Evolutionary conservation across 805 yeast genomes (phyloP).

Genomic region (Zygotorulaspora florentina): DNA sequence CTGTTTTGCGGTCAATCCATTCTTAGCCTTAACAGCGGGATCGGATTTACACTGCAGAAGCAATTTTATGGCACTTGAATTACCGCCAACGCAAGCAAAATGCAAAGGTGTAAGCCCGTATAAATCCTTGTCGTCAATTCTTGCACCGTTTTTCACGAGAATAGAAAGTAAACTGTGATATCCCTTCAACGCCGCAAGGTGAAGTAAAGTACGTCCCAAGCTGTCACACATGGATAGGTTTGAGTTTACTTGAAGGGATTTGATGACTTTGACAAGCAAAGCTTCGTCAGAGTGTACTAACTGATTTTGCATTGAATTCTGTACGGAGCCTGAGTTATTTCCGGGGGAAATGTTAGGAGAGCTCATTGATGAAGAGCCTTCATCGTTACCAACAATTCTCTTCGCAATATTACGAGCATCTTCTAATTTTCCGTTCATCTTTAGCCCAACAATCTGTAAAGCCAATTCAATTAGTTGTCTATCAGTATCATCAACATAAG

Average conservation of each 20-base stretch:
- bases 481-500: conserved; percentile 93
- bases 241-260: conserved; percentile 65
- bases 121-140: conserved; percentile 66
- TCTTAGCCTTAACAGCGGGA: conserved; percentile 46
- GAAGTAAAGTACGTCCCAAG: conserved; percentile 86
- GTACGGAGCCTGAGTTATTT: conserved; percentile 7
- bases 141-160: conserved; percentile 61
- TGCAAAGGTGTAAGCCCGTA: conserved; percentile 87
- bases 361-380: conserved; percentile 26
- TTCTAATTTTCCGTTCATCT: conserved; percentile 93
- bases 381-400: conserved; percentile 67
- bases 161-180: conserved; percentile 57
- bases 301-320: conserved; percentile 5
- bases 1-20: conserved; percentile 42
- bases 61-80: conserved; percentile 58
- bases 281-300: conserved; percentile 36
- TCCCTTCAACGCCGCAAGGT: conserved; percentile 76
- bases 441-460: conserved; percentile 90
- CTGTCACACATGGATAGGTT: conserved; percentile 77
- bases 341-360: conserved; percentile 15
- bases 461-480: conserved; percentile 92
- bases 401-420: conserved; percentile 93
- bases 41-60: conserved; percentile 64
- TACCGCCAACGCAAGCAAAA: conserved; percentile 75
- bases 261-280: conserved; percentile 48